Base-by-base conservation (phyloP, 768 basidiomycete genomes). In the Tulasnella calospora region DNA sequence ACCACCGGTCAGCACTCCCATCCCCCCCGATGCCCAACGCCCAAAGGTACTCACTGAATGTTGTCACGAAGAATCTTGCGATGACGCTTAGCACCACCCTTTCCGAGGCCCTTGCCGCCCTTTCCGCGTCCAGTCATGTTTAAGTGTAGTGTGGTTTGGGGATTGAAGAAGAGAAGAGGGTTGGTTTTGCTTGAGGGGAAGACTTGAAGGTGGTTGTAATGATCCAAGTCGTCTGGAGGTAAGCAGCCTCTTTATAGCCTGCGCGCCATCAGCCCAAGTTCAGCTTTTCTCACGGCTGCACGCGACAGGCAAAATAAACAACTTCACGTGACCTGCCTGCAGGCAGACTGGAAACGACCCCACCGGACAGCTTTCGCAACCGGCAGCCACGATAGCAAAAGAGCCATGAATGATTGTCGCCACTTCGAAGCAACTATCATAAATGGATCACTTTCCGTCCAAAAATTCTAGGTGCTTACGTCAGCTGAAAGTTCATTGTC, bases 91-190 rank as follows among this genome's bases (percentile, higher is more conserved):
- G 84, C 84, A 77, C 83, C 86, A 75, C 86, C 85, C 83, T 87
- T 86, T 83, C 87, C 87, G 61, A 87, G 86, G 82, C 84, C 87
- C 88, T 92, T 92, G 83, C 91, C 91, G 86, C 91, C 91, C 86
- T 92, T 92, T 83, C 91, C 91, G 83, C 91, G 91, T 85, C 91
- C 91, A 87, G 91, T 91, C 91, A 92, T 92, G 82, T 83, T 75
- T 81, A 74, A 77, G 80, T 74, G 72, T 73, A 76, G 79, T 76
- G 79, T 44, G 69, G 33, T 57, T 78, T 78, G 77, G 55, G n/a
- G 77, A 57, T 35, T 47, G 27, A 76, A 40, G 40, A 57, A 40
- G 57, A 69, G 61, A 69, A 30, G 71, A 21, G 36, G 71, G 30
- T 72, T 72, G 35, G 36, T 41, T 40, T 40, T 72, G 30, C 17